These are phyloP conservation scores for Scopulariopsis brevicaulis DNA, from an alignment of 2,329 filamentous ascomycete genomes.

Conservation along the genomic window DNA sequence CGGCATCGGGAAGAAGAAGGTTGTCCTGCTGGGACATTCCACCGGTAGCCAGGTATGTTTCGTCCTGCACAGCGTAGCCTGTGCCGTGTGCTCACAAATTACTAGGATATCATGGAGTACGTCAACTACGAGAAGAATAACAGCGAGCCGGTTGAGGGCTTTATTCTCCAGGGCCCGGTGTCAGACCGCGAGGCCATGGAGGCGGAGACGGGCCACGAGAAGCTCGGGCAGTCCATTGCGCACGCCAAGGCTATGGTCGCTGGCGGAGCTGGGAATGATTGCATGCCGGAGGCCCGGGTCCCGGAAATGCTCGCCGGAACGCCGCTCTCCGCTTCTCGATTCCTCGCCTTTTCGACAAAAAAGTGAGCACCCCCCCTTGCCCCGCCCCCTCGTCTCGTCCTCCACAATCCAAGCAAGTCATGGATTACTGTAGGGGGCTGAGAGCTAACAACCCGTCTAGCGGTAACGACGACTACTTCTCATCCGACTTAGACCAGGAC, in stretches of 20 bases:
- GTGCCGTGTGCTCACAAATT: not conserved
- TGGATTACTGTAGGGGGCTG: not conserved
- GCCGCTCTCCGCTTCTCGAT: conserved; percentile 41
- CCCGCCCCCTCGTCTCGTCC: not conserved
- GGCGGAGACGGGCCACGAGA: conserved; percentile 13
- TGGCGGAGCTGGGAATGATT: conserved; percentile 39
- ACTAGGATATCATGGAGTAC: conserved; percentile 46
- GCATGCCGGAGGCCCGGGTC: conserved; percentile 37
- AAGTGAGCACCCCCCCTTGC: conserved; percentile 29
- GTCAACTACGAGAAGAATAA: conserved; percentile 23
- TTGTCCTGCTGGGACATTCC: conserved; percentile 47
- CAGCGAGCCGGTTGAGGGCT: conserved; percentile 53
- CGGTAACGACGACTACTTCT: conserved; percentile 81
- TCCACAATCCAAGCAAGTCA: not conserved
- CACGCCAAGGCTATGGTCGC: conserved; percentile 42
- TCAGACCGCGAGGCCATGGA: conserved; percentile 61
- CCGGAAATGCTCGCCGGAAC: conserved; percentile 22
- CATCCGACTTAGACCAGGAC: conserved; percentile 55
- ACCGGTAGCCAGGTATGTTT: conserved; percentile 41
- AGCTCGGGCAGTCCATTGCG: conserved; percentile 31
- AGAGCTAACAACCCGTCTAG: conserved; percentile 17
- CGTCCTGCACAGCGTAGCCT: not conserved
- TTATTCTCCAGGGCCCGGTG: conserved; percentile 70
- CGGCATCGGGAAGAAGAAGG: conserved; percentile 33
- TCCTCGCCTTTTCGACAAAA: conserved; percentile 34